phyloP scores from a whole-genome alignment of 2,329 filamentous ascomycete genomes.

The Cercospora brassicicola region DNA sequence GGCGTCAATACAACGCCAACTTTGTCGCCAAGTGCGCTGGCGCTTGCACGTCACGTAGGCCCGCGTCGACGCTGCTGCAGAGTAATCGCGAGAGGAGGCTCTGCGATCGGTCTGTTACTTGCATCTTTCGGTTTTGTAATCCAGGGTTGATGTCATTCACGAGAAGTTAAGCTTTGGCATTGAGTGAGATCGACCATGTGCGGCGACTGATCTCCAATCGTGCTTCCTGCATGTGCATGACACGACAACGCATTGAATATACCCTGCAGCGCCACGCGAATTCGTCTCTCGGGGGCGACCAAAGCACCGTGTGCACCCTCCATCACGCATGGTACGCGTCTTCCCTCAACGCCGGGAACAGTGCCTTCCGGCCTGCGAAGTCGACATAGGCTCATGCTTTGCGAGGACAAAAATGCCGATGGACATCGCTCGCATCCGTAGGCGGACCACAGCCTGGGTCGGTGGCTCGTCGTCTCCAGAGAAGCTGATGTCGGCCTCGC shows the following conservation, averaged over 20 bases:
- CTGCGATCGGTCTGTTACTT: background rate
- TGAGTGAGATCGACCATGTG: background rate
- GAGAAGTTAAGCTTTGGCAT: background rate
- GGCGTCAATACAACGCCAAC: background rate
- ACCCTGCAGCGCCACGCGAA: too few relatives aligned
- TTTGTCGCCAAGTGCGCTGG: background rate
- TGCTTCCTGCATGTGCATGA: background rate
- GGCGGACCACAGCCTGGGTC: too few relatives aligned
- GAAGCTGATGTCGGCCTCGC: too few relatives aligned
- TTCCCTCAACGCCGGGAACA: too few relatives aligned
- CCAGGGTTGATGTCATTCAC: background rate
- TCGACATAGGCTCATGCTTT: too few relatives aligned
- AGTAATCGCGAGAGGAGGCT: background rate
- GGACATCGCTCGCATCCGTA: too few relatives aligned
- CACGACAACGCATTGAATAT: too few relatives aligned
- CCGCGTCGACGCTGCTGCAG: background rate
- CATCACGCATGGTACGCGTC: background rate
- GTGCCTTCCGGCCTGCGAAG: too few relatives aligned
- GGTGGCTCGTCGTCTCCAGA: too few relatives aligned
- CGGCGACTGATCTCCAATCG: background rate
- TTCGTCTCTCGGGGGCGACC: background rate
- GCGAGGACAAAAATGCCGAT: too few relatives aligned
- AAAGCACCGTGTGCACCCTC: background rate
- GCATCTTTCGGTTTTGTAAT: background rate
- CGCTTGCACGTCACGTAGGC: background rate